Base-by-base conservation (phyloP, 169 alveolate species). In the Ichthyophthirius multifiliis region DNA sequence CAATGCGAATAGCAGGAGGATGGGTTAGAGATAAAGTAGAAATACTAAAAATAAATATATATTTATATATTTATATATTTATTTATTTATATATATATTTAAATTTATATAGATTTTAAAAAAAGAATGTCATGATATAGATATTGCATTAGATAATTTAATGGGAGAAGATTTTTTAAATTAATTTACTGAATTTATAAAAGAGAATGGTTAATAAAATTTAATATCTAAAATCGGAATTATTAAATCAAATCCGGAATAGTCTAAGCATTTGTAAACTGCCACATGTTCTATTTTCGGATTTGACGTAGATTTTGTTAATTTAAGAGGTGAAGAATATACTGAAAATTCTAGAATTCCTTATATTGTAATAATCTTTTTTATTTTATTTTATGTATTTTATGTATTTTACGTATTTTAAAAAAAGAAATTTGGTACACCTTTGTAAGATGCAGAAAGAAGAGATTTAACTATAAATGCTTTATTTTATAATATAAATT, bases 1-100 rank as follows among this genome's bases (percentile, higher is more conserved):
- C 83, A n/a, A 82, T 97, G n/a, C 89, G 99, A 81, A 98, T 97
- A 13, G 99, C 99, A 9, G 99, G 99, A 13, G 99, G 99, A 3
- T 98, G 99, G 99, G 99, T 98, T 2, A 81, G 99, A 83, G 99
- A 98, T 92, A 98, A 98, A 88, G 83, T 89, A 74, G 20, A 77
- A 18, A 41, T 43, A 23, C 44, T 30, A 46, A 47, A 34, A 27
- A 65, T 30, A 39, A n/a, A 37, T 55, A 37, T 4, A 2, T 16
- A 10, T 20, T 31, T 79, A 10, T 4, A 4, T 15, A n/a, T 34
- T n/a, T 43, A 2, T 43, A 3, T 15, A n/a, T n/a, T 4, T n/a
- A 6, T 37, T 41, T n/a, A n/a, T 35, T 32, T 7, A 67, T 20
- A 7, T 39, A 0, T 39, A 13, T 39, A 35, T 37, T 12, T 41